phyloP scores from a whole-genome alignment of 1,284 basidiomycete genomes.

The Fomitiporia mediterranea region DNA sequence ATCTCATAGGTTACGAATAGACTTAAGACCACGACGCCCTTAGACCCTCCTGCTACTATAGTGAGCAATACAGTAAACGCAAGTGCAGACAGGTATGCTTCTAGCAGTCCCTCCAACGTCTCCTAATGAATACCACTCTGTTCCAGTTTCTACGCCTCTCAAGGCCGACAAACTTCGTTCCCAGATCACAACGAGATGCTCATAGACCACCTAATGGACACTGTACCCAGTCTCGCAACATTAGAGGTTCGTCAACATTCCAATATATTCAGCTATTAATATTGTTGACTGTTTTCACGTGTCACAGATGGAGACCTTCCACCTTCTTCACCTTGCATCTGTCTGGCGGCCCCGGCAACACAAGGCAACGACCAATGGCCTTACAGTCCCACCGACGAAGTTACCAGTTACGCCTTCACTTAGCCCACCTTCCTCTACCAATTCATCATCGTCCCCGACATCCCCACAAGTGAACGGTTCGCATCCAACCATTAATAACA shows the following conservation, averaged over 20 bases:
- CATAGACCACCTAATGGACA: slow-evolving; percentile 49
- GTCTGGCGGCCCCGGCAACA: slow-evolving; percentile 40
- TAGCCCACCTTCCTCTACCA: slow-evolving; percentile 23
- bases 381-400: slow-evolving; percentile 22
- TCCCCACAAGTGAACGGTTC: slow-evolving; percentile 17
- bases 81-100: slow-evolving; percentile 65
- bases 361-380: slow-evolving; percentile 22
- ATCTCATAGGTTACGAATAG: slow-evolving; percentile 26
- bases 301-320: slow-evolving; percentile 76
- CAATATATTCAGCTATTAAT: neutral
- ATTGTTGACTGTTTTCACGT: neutral
- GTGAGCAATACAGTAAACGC: slow-evolving; percentile 57
- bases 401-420: slow-evolving; percentile 33
- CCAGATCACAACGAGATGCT: slow-evolving; percentile 68
- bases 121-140: no score
- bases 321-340: slow-evolving; percentile 66
- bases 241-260: slow-evolving; percentile 53
- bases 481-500: no score
- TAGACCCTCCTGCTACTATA: slow-evolving; percentile 30
- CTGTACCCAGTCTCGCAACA: slow-evolving; percentile 51
- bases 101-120: slow-evolving; percentile 4
- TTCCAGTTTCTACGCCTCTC: slow-evolving; percentile 77
- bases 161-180: slow-evolving; percentile 78
- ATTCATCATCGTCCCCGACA: slow-evolving; percentile 23
- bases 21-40: slow-evolving; percentile 42